Evolutionary conservation across 495 filamentous ascomycete genomes (phyloP), one percentile per base, ranked within the genome.

Genomic region (Sporormia fimetaria): DNA sequence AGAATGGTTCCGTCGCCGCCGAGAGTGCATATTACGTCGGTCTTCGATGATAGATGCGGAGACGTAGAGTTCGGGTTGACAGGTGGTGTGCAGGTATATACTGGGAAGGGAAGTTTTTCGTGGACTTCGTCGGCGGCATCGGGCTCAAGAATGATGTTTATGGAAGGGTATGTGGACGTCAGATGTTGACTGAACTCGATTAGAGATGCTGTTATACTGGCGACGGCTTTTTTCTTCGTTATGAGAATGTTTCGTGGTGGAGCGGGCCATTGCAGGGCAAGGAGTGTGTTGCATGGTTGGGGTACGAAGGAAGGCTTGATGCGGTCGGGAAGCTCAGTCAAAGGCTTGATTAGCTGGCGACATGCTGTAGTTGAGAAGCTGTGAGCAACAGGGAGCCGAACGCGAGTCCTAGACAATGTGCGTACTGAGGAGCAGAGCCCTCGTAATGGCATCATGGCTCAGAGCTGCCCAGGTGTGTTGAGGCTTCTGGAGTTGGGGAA

Each of bases 1-100:
- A 98, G 63, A 33, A 98, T 94, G 5, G 90, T 98, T 29, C 90
- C 90, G 62, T 98, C 90, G 43, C 90, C 90, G 27, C 90, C 90
- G 31, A 98, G 71, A 0, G 92, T 96, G 25, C 83, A 74, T 2
- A 81, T 78, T 18, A 95, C 67, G 51, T 98, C 90, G 10, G 84
- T 75, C 61, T 92, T 95, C n/a, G 66, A 57, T 34, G 75, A 64
- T 52, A 73, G 37, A 21, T 35, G 24, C 18, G 44, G 33, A 8
- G 33, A 46, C 3, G 29, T 21, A 8, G 28, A 18, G 23, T 40
- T 17, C 10, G 15, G 34, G 4, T 25, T 4, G n/a, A n/a, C n/a
- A 6, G 47, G 40, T 14, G 28, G 32, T 0, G 37, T 20, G 22
- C 58, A 52, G 24, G 76, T 71, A 56, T 88, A 94, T 18, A 96